A percentile compares a stretch with the other conserved stretches of the same genome.
Conservation (phyloP, 305 asterid species). For the Solanum hybrid region DNA sequence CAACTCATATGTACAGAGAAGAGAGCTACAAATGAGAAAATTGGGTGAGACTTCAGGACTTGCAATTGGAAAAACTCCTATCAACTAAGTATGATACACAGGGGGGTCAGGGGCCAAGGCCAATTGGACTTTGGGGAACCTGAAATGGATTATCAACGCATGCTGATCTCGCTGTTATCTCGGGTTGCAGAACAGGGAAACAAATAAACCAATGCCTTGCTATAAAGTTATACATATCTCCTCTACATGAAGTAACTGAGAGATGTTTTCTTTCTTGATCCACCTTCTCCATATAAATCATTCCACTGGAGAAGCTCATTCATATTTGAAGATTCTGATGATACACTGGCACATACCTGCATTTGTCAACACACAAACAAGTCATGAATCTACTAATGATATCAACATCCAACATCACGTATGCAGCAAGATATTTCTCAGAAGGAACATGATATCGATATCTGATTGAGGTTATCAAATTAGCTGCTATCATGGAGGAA, state of each 20-base stretch:
- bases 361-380: background rate
- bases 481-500: background rate
- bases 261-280: slow-evolving; percentile 65
- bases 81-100: slow-evolving; percentile 28
- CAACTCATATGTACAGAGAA: slow-evolving; percentile 20
- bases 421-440: background rate
- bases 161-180: slow-evolving; percentile 17
- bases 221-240: slow-evolving; percentile 17
- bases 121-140: slow-evolving; percentile 27
- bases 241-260: slow-evolving; percentile 80
- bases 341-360: slow-evolving; percentile 75
- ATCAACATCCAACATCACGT: background rate
- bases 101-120: background rate
- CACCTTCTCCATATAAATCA: slow-evolving; percentile 79
- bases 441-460: slow-evolving; percentile 1
- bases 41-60: slow-evolving; percentile 4
- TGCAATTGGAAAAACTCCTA: slow-evolving; percentile 10
- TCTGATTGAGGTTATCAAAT: background rate
- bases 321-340: slow-evolving; percentile 75
- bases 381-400: background rate
- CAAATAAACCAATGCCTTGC: background rate
- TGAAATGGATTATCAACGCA: slow-evolving; percentile 18
- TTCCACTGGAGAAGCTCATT: slow-evolving; percentile 83
- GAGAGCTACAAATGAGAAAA: slow-evolving; percentile 2
- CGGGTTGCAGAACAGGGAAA: background rate